Evolutionary conservation across 495 filamentous ascomycete species (phyloP).

Genomic region (Lasiosphaeriaceae sp.): DNA sequence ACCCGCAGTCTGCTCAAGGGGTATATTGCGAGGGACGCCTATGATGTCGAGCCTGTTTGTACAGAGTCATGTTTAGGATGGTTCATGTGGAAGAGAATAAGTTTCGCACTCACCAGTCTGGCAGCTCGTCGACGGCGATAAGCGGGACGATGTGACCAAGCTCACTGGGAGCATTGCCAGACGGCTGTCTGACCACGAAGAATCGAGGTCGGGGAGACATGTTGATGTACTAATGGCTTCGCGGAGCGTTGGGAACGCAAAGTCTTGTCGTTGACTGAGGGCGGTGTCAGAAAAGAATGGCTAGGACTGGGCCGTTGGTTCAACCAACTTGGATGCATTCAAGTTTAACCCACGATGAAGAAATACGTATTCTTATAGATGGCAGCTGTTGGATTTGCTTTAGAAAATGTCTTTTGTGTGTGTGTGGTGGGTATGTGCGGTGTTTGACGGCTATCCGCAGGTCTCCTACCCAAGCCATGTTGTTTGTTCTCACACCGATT

Average conservation of each 20-base stretch:
- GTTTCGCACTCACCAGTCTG: slow-evolving; percentile 13
- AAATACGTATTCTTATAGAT: too few relatives aligned
- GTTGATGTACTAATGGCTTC: background rate
- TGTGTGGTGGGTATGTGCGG: too few relatives aligned
- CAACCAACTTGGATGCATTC: too few relatives aligned
- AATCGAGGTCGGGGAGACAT: slow-evolving; percentile 15
- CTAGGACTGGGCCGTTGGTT: too few relatives aligned
- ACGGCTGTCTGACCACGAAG: slow-evolving; percentile 27
- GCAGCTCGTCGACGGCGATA: slow-evolving; percentile 44
- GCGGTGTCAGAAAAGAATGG: background rate
- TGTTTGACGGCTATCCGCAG: too few relatives aligned
- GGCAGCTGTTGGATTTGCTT: too few relatives aligned
- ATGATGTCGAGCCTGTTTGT: slow-evolving; percentile 33
- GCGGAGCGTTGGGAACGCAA: background rate
- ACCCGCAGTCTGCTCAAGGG: slow-evolving; percentile 32
- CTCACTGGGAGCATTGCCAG: slow-evolving; percentile 13
- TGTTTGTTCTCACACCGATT: too few relatives aligned
- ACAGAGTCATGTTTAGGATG: too few relatives aligned
- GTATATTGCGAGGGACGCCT: slow-evolving; percentile 36
- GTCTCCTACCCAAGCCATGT: too few relatives aligned
- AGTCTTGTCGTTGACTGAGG: background rate
- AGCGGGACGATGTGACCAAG: slow-evolving; percentile 40
- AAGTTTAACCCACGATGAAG: too few relatives aligned
- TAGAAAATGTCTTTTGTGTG: too few relatives aligned
- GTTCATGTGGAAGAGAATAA: too few relatives aligned